These are phyloP conservation scores for Acer saccharum DNA, from an alignment of 345 rosid species.

Conservation along the genomic window DNA sequence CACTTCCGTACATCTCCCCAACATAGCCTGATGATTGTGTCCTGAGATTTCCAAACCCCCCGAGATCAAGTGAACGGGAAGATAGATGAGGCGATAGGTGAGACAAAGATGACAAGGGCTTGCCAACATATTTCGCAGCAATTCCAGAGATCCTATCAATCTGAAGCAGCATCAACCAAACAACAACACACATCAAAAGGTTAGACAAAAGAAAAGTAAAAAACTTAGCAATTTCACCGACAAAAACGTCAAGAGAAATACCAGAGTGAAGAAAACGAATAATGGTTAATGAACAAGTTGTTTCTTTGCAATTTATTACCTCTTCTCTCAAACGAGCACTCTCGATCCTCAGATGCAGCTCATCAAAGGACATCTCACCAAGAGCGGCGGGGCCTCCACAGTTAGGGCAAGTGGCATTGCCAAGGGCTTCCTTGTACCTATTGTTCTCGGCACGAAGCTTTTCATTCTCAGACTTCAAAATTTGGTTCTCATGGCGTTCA, in stretches of 20 bases:
- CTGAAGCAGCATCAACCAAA: slow-evolving; percentile 29
- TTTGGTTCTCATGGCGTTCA: slow-evolving; percentile 79
- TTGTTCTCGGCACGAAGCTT: slow-evolving; percentile 81
- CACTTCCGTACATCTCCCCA: slow-evolving; percentile 74
- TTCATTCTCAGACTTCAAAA: slow-evolving; percentile 81
- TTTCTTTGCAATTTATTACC: slow-evolving; percentile 27
- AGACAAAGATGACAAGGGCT: slow-evolving; percentile 58
- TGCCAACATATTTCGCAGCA: slow-evolving; percentile 84
- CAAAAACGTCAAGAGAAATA: neutral
- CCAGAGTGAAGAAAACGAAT: too few species aligned
- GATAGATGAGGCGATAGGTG: slow-evolving; percentile 51
- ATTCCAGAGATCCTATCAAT: slow-evolving; percentile 83
- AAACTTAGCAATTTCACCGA: neutral
- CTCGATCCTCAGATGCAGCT: slow-evolving; percentile 90
- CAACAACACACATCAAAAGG: neutral
- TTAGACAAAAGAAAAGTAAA: too few species aligned
- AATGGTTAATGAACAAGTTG: neutral
- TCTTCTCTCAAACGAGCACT: slow-evolving; percentile 85
- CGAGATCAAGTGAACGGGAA: slow-evolving; percentile 58
- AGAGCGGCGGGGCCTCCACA: slow-evolving; percentile 86
- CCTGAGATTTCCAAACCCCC: slow-evolving; percentile 54
- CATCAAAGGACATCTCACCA: slow-evolving; percentile 98
- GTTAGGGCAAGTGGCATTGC: slow-evolving; percentile 76
- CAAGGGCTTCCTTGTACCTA: slow-evolving; percentile 78
- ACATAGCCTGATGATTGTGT: slow-evolving; percentile 56